These are phyloP conservation scores for Kokia cookei DNA, from an alignment of 441 rosid species.

Conservation along the genomic window DNA sequence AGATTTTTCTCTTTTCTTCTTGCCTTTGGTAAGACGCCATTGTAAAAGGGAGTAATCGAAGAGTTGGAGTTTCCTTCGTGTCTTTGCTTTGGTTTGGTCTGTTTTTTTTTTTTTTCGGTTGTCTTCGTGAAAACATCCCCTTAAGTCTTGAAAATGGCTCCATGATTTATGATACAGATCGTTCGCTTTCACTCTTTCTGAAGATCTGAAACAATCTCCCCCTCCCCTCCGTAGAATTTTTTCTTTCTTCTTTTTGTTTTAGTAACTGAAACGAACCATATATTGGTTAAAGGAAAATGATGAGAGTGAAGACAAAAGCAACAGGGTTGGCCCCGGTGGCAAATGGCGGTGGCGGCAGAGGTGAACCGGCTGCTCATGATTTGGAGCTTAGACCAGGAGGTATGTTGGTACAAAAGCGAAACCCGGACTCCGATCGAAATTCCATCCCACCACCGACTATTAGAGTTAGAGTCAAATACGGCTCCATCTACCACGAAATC, in stretches of 20 bases:
- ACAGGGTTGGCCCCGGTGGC: slow-evolving; percentile 32
- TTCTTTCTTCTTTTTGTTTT: background rate
- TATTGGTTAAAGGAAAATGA: slow-evolving; percentile 34
- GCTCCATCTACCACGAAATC: slow-evolving; percentile 78
- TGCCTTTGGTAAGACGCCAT: slow-evolving; percentile 21
- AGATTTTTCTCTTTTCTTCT: background rate
- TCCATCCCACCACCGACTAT: slow-evolving; percentile 76
- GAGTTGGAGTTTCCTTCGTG: slow-evolving; percentile 11
- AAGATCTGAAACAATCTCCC: slow-evolving; percentile 31
- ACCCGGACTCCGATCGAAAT: slow-evolving; percentile 53
- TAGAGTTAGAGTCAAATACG: slow-evolving; percentile 83
- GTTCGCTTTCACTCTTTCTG: slow-evolving; percentile 1
- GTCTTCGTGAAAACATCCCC: slow-evolving; percentile 13
- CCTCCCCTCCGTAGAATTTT: background rate
- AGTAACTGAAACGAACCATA: too few species aligned
- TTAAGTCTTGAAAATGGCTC: background rate
- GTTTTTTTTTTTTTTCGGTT: background rate
- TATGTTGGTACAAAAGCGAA: slow-evolving; percentile 89
- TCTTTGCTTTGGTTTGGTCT: background rate
- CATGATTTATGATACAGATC: slow-evolving; percentile 35
- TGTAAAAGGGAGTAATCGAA: background rate
- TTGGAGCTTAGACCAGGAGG: slow-evolving; percentile 99
- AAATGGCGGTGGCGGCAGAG: slow-evolving; percentile 25
- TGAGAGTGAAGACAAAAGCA: slow-evolving; percentile 60
- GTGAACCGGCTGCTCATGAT: slow-evolving; percentile 46